Percentiles rank a stretch among this genome's conserved stretches.
These are phyloP conservation scores for Stentor roeselii DNA, from an alignment of 73 alveolate genomes.

Conservation along the genomic window DNA sequence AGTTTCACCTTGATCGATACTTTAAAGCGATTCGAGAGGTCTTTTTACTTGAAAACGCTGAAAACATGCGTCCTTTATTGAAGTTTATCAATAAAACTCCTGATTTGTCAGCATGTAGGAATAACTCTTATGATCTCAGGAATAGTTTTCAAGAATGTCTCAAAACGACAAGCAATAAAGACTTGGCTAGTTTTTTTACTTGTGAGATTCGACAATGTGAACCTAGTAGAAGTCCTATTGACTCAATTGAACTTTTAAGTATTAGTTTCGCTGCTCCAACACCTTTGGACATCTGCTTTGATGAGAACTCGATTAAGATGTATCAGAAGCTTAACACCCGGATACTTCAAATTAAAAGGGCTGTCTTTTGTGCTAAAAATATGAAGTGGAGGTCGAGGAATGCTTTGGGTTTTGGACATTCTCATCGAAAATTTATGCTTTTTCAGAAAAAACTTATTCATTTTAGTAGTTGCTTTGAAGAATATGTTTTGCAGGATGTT, in stretches of 20 bases:
- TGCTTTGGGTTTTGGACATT: not conserved
- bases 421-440: not conserved
- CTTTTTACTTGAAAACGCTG: not conserved
- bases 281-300: constrained; percentile 7
- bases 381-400: not conserved
- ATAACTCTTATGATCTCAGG: constrained; percentile 7
- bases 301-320: not conserved
- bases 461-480: constrained; percentile 14
- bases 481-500: constrained; percentile 11
- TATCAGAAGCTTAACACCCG: not conserved
- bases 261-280: not conserved
- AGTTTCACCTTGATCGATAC: not conserved
- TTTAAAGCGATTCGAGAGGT: not conserved
- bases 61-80: not conserved
- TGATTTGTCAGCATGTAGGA: not conserved
- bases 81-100: constrained; percentile 6
- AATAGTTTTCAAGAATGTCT: not conserved
- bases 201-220: not conserved
- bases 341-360: not conserved
- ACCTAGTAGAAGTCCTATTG: not conserved
- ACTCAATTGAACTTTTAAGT: not conserved
- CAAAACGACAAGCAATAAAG: not conserved
- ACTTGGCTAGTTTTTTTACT: not conserved
- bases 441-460: constrained; percentile 17
- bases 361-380: constrained; percentile 4